phyloP scores from a whole-genome alignment of 306 rosid genomes.

The Begonia masoniana region DNA sequence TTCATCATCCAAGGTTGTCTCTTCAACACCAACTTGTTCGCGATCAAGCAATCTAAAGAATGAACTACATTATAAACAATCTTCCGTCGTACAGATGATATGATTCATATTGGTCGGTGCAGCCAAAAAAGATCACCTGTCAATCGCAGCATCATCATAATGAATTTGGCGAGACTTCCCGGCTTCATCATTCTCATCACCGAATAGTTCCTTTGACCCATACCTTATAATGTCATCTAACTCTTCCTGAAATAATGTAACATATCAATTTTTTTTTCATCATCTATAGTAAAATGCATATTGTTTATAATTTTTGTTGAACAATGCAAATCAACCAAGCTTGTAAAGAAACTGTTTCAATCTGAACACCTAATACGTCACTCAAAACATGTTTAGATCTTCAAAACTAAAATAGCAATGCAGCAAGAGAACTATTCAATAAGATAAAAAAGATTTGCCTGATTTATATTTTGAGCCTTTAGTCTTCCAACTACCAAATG shows the following conservation, averaged over 20 bases:
- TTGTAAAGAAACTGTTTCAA: no score
- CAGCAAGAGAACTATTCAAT: not conserved
- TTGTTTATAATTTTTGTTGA: no score
- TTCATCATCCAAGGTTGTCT: constrained; percentile 73
- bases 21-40: constrained; percentile 81
- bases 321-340: no score
- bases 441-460: constrained; percentile 32
- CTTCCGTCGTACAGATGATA: not conserved
- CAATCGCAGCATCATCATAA: constrained; percentile 92
- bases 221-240: constrained; percentile 93
- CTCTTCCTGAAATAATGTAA: constrained; percentile 49
- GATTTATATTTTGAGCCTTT: constrained; percentile 89
- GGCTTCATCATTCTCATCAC: constrained; percentile 87
- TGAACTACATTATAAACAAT: constrained; percentile 10
- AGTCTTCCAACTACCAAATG: constrained; percentile 96
- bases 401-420: not conserved
- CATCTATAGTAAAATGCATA: no score
- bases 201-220: constrained; percentile 96
- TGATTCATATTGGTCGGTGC: not conserved
- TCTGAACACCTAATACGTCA: no score
- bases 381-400: no score
- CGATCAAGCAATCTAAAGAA: constrained; percentile 76
- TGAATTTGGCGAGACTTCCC: constrained; percentile 95
- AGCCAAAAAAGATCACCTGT: constrained; percentile 35
- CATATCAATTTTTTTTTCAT: no score